Evolutionary conservation across 2,329 filamentous ascomycete genomes (phyloP).

Genomic region (Colletotrichum gloeosporioides): DNA sequence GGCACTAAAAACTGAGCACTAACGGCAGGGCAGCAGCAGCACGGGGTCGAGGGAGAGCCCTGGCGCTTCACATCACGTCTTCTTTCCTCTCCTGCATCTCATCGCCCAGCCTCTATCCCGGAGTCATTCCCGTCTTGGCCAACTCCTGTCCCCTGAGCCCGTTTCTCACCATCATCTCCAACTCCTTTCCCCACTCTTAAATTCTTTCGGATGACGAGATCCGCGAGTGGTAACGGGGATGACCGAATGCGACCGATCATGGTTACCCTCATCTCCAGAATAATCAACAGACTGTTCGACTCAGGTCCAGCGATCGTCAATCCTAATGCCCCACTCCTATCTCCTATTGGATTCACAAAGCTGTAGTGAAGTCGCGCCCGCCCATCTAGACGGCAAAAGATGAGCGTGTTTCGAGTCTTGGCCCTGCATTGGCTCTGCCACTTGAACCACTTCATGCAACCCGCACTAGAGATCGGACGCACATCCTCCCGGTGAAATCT

Average conservation of each 20-base stretch:
- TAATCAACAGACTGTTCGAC: background rate
- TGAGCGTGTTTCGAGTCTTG: slow-evolving; percentile 15
- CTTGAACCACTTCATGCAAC: background rate
- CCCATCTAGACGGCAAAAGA: background rate
- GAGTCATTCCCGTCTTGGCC: slow-evolving; percentile 12
- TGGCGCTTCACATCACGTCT: background rate
- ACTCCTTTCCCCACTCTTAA: background rate
- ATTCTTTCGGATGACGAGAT: slow-evolving; percentile 11
- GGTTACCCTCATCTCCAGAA: background rate
- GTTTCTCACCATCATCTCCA: background rate
- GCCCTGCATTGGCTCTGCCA: background rate
- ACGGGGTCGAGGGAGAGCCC: background rate
- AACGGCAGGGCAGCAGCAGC: background rate
- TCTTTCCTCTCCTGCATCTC: background rate
- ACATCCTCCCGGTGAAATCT: background rate
- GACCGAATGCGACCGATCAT: background rate
- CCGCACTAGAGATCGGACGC: slow-evolving; percentile 13
- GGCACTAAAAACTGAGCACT: background rate
- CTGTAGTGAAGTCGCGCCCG: background rate
- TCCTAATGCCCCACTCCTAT: background rate
- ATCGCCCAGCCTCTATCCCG: background rate
- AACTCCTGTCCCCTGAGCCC: background rate
- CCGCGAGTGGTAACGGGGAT: background rate
- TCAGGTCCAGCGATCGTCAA: background rate
- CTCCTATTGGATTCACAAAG: background rate